A percentile compares a stretch with the other conserved stretches of the same genome.
phyloP scores from a whole-genome alignment of 2,329 filamentous ascomycete genomes.

The Colletotrichum tofieldiae region DNA sequence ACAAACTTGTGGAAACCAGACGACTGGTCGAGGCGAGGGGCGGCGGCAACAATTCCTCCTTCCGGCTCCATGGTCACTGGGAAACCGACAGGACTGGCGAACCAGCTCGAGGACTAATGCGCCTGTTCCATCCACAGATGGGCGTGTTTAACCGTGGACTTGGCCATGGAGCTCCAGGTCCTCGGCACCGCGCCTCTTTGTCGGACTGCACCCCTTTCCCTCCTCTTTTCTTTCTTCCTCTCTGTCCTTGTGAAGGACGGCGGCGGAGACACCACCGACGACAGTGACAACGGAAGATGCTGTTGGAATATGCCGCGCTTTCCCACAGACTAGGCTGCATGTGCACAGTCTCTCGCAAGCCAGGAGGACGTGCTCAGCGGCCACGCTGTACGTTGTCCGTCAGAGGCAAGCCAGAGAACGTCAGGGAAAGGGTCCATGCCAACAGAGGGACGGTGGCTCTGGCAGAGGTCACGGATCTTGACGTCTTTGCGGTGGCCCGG shows the following conservation, averaged over 20 bases:
- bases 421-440: constrained; percentile 13
- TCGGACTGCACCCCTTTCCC: neutral
- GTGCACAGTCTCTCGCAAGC: constrained; percentile 12
- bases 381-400: constrained; percentile 4
- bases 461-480: neutral
- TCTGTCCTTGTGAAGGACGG: neutral
- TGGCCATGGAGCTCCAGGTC: neutral
- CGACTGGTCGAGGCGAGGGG: constrained; percentile 19
- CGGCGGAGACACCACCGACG: neutral
- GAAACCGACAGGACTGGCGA: neutral
- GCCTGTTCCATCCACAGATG: neutral
- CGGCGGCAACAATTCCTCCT: constrained; percentile 2
- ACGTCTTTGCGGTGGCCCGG: neutral
- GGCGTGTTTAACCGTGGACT: neutral
- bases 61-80: neutral
- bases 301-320: neutral
- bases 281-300: neutral
- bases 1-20: constrained; percentile 2
- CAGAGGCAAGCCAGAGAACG: neutral
- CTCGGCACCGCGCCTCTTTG: constrained; percentile 4
- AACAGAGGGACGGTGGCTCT: neutral
- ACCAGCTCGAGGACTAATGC: neutral
- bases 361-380: constrained; percentile 10
- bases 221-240: no score
- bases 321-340: neutral